phyloP scores from a whole-genome alignment of 2,329 filamentous ascomycete species.

The Fusarium sp. region DNA sequence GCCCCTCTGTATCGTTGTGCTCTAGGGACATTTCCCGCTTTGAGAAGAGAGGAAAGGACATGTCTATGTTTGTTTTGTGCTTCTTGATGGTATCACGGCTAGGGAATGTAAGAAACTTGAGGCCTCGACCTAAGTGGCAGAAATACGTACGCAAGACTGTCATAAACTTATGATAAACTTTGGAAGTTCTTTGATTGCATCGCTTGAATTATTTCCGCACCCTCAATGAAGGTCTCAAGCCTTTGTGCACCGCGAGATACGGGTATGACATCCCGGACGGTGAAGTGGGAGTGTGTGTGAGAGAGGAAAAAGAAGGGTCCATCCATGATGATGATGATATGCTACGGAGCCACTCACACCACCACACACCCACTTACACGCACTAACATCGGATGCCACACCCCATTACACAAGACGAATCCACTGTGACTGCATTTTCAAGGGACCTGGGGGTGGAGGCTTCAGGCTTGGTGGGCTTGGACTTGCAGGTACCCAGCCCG shows the following conservation, averaged over 20 bases:
- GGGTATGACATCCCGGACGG: conserved; percentile 19
- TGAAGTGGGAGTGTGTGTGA: neutral
- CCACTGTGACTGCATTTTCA: conserved; percentile 32
- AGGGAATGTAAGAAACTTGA: neutral
- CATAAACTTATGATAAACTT: neutral
- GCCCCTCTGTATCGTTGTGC: conserved; percentile 22
- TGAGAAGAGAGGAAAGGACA: neutral
- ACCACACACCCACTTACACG: neutral
- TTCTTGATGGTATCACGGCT: conserved; percentile 17
- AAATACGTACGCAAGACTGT: neutral
- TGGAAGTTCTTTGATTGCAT: neutral
- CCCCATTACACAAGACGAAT: conserved; percentile 30
- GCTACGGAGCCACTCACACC: conserved; percentile 24
- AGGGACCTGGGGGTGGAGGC: conserved; percentile 43
- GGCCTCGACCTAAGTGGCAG: neutral
- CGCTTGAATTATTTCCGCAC: neutral
- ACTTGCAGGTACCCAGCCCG: conserved; percentile 18
- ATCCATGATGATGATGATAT: conserved; percentile 34
- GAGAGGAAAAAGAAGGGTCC: conserved; percentile 37
- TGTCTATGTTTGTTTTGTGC: conserved; percentile 20
- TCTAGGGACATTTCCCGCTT: conserved; percentile 9
- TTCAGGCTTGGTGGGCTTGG: conserved; percentile 9
- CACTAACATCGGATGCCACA: conserved; percentile 6
- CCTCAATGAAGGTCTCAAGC: neutral
- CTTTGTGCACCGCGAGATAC: neutral